phyloP scores from a whole-genome alignment of 345 rosid genomes.

The Populus simonii region DNA sequence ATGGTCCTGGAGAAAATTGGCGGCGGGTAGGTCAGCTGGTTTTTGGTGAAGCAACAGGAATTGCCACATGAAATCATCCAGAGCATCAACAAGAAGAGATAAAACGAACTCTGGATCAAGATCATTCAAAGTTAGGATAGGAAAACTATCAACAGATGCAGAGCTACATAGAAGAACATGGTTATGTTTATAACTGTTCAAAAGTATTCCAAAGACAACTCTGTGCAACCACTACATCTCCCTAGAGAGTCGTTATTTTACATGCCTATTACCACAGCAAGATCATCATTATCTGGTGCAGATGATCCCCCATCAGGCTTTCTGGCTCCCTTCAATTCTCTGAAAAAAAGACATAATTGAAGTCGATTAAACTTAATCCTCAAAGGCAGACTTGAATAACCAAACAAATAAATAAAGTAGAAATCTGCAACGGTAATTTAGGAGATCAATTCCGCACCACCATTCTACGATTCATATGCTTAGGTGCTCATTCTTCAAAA shows the following conservation, averaged over 20 bases:
- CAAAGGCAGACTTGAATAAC: neutral
- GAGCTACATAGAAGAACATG: neutral
- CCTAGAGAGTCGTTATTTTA: conserved; percentile 12
- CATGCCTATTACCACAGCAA: neutral
- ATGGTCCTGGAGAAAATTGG: neutral
- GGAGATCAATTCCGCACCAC: neutral
- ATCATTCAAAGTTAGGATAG: neutral
- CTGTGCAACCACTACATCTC: conserved; percentile 10
- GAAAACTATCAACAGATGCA: neutral
- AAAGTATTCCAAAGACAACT: neutral
- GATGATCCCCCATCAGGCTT: neutral
- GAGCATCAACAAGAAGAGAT: neutral
- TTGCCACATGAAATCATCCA: neutral
- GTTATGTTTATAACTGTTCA: neutral
- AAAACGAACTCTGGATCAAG: neutral
- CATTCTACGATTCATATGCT: neutral
- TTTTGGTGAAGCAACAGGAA: neutral
- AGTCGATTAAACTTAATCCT: neutral
- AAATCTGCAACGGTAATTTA: neutral
- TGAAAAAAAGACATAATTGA: conserved; percentile 1
- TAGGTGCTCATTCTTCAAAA: too few relatives aligned
- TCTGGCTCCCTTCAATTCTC: conserved; percentile 14
- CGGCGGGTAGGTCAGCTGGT: neutral
- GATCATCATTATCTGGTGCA: neutral
- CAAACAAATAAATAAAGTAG: neutral